These are phyloP conservation scores for Pelargonium fulgidum DNA, from an alignment of 441 rosid species.

Conservation along the genomic window DNA sequence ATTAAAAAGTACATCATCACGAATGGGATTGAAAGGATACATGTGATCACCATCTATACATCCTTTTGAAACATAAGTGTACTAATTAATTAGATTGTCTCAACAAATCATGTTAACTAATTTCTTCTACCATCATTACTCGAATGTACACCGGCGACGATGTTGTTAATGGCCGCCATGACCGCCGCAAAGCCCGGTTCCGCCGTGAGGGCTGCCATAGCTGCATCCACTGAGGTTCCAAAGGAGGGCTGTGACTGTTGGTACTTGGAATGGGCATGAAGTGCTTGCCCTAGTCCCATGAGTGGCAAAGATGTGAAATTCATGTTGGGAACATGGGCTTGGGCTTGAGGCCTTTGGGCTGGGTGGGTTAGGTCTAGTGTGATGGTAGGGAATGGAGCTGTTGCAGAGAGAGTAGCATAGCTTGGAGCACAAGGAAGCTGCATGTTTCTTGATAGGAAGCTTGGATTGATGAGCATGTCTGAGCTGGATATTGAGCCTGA, in stretches of 20 bases:
- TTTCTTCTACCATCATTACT: no score
- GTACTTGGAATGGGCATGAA: constrained; percentile 51
- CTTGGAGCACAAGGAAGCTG: constrained; percentile 65
- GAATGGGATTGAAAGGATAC: no score
- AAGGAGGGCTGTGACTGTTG: background rate
- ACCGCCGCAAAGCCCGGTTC: constrained; percentile 40
- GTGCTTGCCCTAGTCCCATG: constrained; percentile 43
- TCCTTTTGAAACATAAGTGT: no score
- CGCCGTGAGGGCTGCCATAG: constrained; percentile 30
- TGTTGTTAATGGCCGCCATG: constrained; percentile 21
- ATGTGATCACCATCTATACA: no score
- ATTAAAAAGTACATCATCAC: no score
- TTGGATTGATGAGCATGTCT: constrained; percentile 74
- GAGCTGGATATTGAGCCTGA: constrained; percentile 87
- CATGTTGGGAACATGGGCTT: no score
- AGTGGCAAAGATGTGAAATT: no score
- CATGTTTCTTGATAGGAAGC: constrained; percentile 64
- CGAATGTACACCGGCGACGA: no score
- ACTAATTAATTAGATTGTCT: no score
- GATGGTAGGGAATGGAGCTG: constrained; percentile 69
- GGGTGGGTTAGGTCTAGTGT: constrained; percentile 70
- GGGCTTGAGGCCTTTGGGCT: constrained; percentile 29
- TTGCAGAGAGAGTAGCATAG: constrained; percentile 66
- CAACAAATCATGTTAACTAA: no score
- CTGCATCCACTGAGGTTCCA: constrained; percentile 21